Conservation (phyloP, 164 flowering plant genomes). For the Nymphaea colorata region DNA sequence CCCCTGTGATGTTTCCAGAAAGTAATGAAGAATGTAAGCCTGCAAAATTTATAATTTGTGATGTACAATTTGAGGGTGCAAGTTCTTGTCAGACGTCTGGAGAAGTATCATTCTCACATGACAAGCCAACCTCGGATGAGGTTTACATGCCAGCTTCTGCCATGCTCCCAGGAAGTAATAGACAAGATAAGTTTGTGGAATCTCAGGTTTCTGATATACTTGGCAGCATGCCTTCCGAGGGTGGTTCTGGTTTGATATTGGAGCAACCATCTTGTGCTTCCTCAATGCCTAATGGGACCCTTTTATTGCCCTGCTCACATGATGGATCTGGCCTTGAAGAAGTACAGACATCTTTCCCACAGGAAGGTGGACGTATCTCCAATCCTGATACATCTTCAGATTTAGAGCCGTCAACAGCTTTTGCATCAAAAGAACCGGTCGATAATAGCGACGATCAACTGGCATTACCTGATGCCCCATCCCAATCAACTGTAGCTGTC, state of each 20-base stretch:
- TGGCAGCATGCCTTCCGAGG: too few relatives aligned
- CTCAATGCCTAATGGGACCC: background rate
- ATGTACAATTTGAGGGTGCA: constrained; percentile 7
- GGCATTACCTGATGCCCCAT: background rate
- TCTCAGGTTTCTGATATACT: too few relatives aligned
- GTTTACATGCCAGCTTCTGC: too few relatives aligned
- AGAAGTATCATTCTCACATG: too few relatives aligned
- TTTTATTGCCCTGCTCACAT: background rate
- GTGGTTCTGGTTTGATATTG: too few relatives aligned
- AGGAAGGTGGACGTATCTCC: background rate
- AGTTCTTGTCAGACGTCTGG: background rate
- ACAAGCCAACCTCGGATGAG: too few relatives aligned
- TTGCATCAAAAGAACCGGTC: background rate
- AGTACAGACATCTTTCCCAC: background rate
- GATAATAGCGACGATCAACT: too few relatives aligned
- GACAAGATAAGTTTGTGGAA: too few relatives aligned
- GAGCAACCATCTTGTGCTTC: background rate
- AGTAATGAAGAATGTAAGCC: background rate
- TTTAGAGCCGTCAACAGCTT: background rate
- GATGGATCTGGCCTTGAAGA: background rate
- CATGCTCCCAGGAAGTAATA: too few relatives aligned
- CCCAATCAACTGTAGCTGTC: background rate
- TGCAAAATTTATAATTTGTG: background rate
- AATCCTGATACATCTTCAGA: background rate
- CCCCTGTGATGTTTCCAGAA: background rate